Base-by-base conservation (phyloP, 73 alveolate genomes). In the Blepharisma stoltei region DNA sequence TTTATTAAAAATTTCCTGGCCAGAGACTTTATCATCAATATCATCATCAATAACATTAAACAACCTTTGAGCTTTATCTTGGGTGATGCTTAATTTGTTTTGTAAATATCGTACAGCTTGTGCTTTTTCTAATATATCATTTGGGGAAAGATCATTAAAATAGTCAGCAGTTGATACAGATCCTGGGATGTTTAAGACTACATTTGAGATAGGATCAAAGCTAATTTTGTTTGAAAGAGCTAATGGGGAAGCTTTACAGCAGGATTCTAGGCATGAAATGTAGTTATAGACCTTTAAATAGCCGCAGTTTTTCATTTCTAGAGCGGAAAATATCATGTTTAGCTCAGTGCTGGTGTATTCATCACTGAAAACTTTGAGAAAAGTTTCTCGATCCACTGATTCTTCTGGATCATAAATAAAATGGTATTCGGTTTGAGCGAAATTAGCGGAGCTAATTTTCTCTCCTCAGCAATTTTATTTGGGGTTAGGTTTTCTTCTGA, bases 51-150 rank as follows among this genome's bases (percentile, higher is more conserved):
- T 60, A 14, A 60, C 45, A 60, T 18, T 14, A 60, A 9, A 60
- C 2, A 60, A 5, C 49, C 73, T 60, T 60, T 60, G 14, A 60
- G 45, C 46, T 60, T 60, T 60, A 20, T 11, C 23, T 60, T 60
- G 18, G 73, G 46, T 25, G 5, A 60, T 38, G 11, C 45, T n/a
- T 25, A 25, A 20, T 25, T 60, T 60, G 2, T 60, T n/a, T 9
- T 9, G 48, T 20, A 60, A 20, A 20, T 18, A 14, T 25, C 23
- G 1, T 8, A 9, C 38, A 20, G 46, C 73, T 60, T 60, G 46
- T 60, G 14, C 46, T 18, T 60, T 25, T 18, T 18, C 48, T 14
- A 14, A 60, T 18, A 60, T 3, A 14, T 60, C 45, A 18, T 14
- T 14, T 18, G 23, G 73, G 18, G 11, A 8, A 5, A 60, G 18